Evolutionary conservation across 768 basidiomycete genomes (phyloP).

Genomic region (Pleurotus salmoneostramineus): DNA sequence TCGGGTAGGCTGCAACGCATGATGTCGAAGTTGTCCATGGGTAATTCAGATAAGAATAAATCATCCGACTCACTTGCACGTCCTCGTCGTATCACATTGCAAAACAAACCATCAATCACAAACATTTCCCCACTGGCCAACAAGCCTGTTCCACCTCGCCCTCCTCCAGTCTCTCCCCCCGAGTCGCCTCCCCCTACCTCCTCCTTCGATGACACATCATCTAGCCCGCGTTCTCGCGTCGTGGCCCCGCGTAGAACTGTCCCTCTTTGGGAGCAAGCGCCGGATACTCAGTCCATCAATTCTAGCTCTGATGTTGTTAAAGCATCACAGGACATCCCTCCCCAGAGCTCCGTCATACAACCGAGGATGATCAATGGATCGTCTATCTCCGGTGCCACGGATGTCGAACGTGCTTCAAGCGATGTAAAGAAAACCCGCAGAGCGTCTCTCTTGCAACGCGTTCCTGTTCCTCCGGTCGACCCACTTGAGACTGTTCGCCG

Average conservation of each 20-base stretch:
- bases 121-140: constrained; percentile 45
- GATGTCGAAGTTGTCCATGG: constrained; percentile 72
- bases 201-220: constrained; percentile 28
- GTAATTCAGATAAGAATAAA: constrained; percentile 31
- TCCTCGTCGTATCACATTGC: background rate
- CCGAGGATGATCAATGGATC: background rate
- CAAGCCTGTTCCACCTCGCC: constrained; percentile 58
- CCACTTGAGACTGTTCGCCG: background rate
- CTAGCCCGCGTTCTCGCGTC: constrained; percentile 19
- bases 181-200: constrained; percentile 40
- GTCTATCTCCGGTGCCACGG: background rate
- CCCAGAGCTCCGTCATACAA: background rate
- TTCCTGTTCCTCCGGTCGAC: constrained; percentile 3
- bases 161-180: constrained; percentile 34
- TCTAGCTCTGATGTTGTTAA: background rate
- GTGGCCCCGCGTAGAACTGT: constrained; percentile 23
- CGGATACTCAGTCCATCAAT: background rate
- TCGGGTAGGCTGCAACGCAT: constrained; percentile 72
- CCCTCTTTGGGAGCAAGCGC: constrained; percentile 21
- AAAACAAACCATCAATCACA: constrained; percentile 9
- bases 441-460: constrained; percentile 1
- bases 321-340: background rate
- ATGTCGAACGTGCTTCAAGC: background rate
- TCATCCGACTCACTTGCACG: constrained; percentile 5
- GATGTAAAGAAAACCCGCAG: constrained; percentile 1